Evolutionary conservation across 2,329 filamentous ascomycete genomes (phyloP).

Genomic region (Fusarium newnesense): DNA sequence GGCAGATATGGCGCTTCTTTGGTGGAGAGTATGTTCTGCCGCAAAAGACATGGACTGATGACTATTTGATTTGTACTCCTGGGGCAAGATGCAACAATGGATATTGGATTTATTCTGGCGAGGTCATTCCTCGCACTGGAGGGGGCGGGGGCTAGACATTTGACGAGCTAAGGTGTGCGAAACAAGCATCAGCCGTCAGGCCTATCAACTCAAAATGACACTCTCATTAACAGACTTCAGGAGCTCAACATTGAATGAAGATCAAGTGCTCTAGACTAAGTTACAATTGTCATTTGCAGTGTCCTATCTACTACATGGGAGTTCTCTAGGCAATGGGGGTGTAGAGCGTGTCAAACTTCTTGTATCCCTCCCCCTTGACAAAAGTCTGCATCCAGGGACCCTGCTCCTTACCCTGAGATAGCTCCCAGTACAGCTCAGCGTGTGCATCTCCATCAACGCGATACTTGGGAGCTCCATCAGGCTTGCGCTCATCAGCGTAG

Average conservation of each 20-base stretch:
- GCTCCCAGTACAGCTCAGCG: constrained; percentile 51
- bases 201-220: too few relatives aligned
- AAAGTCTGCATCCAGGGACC: constrained; percentile 59
- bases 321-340: neutral
- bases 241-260: too few relatives aligned
- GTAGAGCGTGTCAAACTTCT: neutral
- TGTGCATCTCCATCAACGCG: constrained; percentile 54
- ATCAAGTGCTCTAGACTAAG: too few relatives aligned
- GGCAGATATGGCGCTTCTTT: neutral
- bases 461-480: constrained; percentile 49
- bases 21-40: neutral
- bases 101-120: neutral
- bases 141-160: neutral
- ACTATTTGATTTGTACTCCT: neutral
- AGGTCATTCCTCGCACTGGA: neutral
- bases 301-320: too few relatives aligned
- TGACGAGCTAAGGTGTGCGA: too few relatives aligned
- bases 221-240: too few relatives aligned
- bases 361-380: constrained; percentile 55
- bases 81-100: neutral
- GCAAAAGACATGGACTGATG: fast-evolving
- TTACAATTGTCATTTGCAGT: too few relatives aligned
- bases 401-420: constrained; percentile 53
- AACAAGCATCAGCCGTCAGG: too few relatives aligned
- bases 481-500: constrained; percentile 60